Evolutionary conservation across 768 basidiomycete species (phyloP), one percentile per base, ranked within the genome.

Genomic region (Hysterangium stoloniferum): DNA sequence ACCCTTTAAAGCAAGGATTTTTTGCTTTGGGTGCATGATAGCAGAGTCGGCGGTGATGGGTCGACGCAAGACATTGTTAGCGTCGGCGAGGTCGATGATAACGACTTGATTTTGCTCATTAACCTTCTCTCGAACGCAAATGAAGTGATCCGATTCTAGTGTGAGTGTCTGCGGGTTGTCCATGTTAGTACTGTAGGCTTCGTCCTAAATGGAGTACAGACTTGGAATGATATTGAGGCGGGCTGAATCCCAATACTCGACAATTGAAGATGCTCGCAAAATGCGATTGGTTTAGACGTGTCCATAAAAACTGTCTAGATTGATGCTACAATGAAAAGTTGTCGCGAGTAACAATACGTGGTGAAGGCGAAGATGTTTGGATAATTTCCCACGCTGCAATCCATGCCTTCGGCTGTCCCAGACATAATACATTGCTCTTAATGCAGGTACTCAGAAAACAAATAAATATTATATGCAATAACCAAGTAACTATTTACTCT

Each of bases 21-120:
- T 98, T 72, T 95, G 82, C 54, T 78, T 80, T 35, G 90, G 91
- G 64, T 97, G 93, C 95, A 99, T 98, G 59, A 99, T 96, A 51
- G 96, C 95, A 33, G 90, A 91, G 66, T 99, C 96, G n/a, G 96
- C 96, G 22, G 89, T 86, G 62, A 99, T 98, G 55, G 93, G 93
- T 59, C 93, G 76, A 54, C 93, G 84, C 50, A 94, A 78, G 60
- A 98, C 88, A 84, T 95, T 90, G 73, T 97, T 97, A 61, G 94
- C 91, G 67, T 98, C 91, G 54, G 86, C 75, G 56, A 99, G 84
- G 82, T 98, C 95, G 64, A 99, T 87, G 64, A 99, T 98, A 65
- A 97, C 95, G 56, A 99, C 96, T 70, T 97, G 94, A 69, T 95
- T 92, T 63, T 90, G 84, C 57, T 94, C 93, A 61, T 86, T 84